Evolutionary conservation across 495 filamentous ascomycete genomes (phyloP).

Genomic region (Penicillium simplicissimum): DNA sequence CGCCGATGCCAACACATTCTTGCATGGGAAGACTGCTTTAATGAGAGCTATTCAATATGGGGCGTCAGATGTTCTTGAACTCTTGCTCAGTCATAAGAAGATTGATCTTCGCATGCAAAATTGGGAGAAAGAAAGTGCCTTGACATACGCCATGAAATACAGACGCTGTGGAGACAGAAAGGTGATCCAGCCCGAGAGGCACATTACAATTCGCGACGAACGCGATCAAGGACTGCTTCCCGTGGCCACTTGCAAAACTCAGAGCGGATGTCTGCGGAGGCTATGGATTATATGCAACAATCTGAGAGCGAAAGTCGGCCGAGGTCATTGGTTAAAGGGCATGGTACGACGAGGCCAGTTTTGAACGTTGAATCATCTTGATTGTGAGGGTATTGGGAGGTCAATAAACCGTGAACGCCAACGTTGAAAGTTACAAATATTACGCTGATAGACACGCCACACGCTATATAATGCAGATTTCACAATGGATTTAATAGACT

Average conservation of each 20-base stretch:
- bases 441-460: too few relatives aligned
- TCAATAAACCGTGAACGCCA: neutral
- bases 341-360: neutral
- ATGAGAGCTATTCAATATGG: neutral
- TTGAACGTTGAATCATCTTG: neutral
- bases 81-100: neutral
- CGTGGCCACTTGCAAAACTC: too few relatives aligned
- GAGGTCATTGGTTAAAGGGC: neutral
- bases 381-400: neutral
- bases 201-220: too few relatives aligned
- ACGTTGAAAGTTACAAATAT: too few relatives aligned
- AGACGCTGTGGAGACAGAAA: too few relatives aligned
- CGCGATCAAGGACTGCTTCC: too few relatives aligned
- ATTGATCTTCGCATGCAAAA: neutral
- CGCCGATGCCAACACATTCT: neutral
- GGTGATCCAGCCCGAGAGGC: too few relatives aligned
- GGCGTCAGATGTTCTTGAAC: neutral
- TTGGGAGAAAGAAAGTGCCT: neutral
- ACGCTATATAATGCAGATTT: too few relatives aligned
- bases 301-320: neutral
- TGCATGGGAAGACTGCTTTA: neutral
- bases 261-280: too few relatives aligned
- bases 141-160: neutral
- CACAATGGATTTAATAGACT: too few relatives aligned
- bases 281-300: neutral